Evolutionary conservation across 805 yeast genomes (phyloP).

Genomic region (Schwanniomyces occidentalis): DNA sequence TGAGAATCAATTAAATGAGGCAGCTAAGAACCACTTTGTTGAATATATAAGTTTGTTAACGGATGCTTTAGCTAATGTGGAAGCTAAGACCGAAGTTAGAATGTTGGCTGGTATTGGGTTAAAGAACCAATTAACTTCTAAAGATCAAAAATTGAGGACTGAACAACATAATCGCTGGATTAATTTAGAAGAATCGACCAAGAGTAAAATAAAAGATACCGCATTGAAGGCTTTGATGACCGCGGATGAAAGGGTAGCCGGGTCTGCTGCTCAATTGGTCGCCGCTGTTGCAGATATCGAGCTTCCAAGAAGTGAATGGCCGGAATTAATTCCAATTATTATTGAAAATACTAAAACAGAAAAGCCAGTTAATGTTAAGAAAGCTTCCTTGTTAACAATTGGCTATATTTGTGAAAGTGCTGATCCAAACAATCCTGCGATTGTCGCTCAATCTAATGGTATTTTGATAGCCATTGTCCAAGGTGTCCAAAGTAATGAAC

Average conservation of each 20-base stretch:
- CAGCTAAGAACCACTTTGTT: constrained; percentile 75
- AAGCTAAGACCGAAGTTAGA: constrained; percentile 73
- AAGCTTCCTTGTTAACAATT: constrained; percentile 83
- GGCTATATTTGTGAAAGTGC: constrained; percentile 97
- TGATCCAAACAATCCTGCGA: constrained; percentile 76
- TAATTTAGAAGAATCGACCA: constrained; percentile 52
- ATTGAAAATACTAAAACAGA: constrained; percentile 84
- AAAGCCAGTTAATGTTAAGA: constrained; percentile 75
- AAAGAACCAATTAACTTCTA: constrained; percentile 86
- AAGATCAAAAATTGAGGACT: constrained; percentile 60
- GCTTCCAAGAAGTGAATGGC: constrained; percentile 86
- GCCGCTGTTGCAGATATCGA: constrained; percentile 98
- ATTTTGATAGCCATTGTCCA: constrained; percentile 94
- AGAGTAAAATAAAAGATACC: constrained; percentile 63
- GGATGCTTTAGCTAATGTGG: constrained; percentile 66
- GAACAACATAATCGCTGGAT: constrained; percentile 77
- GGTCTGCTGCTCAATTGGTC: constrained; percentile 87
- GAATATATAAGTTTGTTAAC: constrained; percentile 71
- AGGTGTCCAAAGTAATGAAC: constrained; percentile 87
- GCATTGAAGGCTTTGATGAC: constrained; percentile 61
- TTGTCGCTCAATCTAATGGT: constrained; percentile 84
- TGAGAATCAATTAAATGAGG: constrained; percentile 68
- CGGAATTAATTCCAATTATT: constrained; percentile 76
- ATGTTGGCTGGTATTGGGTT: constrained; percentile 87
- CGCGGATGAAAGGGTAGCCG: constrained; percentile 75